Conservation (phyloP, 805 yeast genomes). For the Zygosaccharomyces rouxii region DNA sequence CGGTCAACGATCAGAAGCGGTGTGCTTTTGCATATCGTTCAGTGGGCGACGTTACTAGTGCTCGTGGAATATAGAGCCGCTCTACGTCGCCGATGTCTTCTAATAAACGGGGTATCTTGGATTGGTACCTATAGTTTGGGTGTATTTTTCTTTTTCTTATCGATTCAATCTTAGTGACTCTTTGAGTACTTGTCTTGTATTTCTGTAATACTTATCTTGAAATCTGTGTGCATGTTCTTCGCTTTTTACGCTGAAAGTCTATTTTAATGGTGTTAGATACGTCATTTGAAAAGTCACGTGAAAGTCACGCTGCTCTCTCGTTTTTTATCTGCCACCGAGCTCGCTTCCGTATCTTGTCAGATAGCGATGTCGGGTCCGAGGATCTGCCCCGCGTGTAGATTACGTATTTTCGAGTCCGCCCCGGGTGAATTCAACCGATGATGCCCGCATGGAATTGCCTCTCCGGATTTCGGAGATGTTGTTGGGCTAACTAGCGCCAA, state of each 20-base stretch:
- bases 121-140: background rate
- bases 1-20: background rate
- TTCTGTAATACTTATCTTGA: no score
- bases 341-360: constrained; percentile 7
- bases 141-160: background rate
- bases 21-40: background rate
- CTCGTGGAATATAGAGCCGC: constrained; percentile 29
- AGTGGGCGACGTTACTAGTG: constrained; percentile 27
- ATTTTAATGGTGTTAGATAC: no score
- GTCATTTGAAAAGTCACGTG: no score
- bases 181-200: no score
- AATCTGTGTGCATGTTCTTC: no score
- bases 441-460: background rate
- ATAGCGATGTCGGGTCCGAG: background rate
- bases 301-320: background rate
- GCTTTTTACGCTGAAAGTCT: no score
- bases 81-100: constrained; percentile 17
- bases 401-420: background rate
- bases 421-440: background rate
- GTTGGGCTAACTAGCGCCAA: background rate
- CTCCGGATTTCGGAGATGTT: constrained; percentile 4
- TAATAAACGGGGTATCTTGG: background rate
- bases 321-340: background rate
- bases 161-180: no score
- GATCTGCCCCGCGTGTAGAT: background rate